Base-by-base conservation (phyloP, 2,329 filamentous ascomycete genomes). In the Aureobasidium sp. region DNA sequence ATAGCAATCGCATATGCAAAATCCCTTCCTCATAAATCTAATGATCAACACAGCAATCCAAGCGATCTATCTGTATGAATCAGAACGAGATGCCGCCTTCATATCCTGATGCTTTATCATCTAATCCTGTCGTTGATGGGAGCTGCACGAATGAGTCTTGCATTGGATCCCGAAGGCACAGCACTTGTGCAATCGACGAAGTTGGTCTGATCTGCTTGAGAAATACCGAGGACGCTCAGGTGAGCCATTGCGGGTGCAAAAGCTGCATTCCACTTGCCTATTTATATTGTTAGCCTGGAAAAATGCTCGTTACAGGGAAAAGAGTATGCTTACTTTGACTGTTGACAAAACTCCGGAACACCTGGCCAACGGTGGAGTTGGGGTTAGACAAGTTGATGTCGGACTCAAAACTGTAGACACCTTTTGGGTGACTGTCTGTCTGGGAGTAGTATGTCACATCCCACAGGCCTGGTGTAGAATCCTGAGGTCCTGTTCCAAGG, bases 381-480 rank as follows among this genome's bases (percentile, higher is more conserved):
- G 60, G 49, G 2, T 66, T 64, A 2, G 69, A 66, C 0, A 74
- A 65, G 56, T 70, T 70, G 29, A 66, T 63, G 56, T 74, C 72
- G 9, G 65, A 68, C 1, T 69, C 66, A 45, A 74, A 70, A 34
- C 68, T 67, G n/a, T 70, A 65, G 11, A 72, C 66, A 14, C 66
- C 68, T 0, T 63, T 61, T 2, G 69, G 67, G 37, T 27, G 61
- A 15, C 66, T 68, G 27, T 71, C 64, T n/a, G 70, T 73, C 57
- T 73, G 61, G 41, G 70, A 65, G 68, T 82, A 84, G 68, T 78
- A 84, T 8, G 72, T 68, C 0, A 76, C 76, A 64, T 84, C 81
- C 79, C 80, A 84, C 0, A 78, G 70, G 15, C 74, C 76, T 0
- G 78, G 78, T 0, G 81, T 82, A 5, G 74, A 73, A 66, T 84